Base-by-base conservation (phyloP, 2,329 filamentous ascomycete species). In the Coniochaeta ligniaria region DNA sequence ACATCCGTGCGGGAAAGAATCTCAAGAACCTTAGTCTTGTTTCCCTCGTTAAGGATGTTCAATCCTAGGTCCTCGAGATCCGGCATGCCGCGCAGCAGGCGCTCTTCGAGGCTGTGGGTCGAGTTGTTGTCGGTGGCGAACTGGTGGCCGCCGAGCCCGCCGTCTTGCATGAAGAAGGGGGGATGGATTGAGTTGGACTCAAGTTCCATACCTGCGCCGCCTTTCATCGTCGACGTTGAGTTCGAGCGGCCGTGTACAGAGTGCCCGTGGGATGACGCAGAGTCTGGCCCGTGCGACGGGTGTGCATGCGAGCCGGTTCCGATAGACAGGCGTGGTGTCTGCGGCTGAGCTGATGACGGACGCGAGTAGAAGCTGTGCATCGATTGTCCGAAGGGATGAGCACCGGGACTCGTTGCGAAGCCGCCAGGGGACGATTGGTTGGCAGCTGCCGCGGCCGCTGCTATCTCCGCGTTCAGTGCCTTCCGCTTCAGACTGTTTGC, bases 401-500 rank as follows among this genome's bases (percentile, higher is more conserved):
- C 57, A 0, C 70, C 72, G 6, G 75, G 73, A 47, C 73, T 76
- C n/a, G 69, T 69, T 4, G 69, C 66, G 60, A 70, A 68, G 17
- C 66, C 71, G 14, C 60, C 55, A 5, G 63, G 57, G 4, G 35
- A 41, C 1, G 54, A 35, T 24, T 35, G 35, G 33, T 35, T 66
- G 2, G 67, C 67, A 0, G 71, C 67, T 0, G 71, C 68, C 0
- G 71, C 76, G 0, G 75, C 75, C 0, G 79, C 77, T 0, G 80
- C 80, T 0, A 80, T 80, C 60, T 84, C 82, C 2, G 82, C 81
- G 58, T 83, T 83, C 57, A 85, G 77, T 4, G 87, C 86, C 72
- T 93, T 93, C 28, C 90, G 86, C 64, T 91, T 90, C 6, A 87
- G 74, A 63, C 83, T 86, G 63, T 89, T 87, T 0, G 88, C 87